A percentile compares a stretch with the other conserved stretches of the same genome.
These are phyloP conservation scores for Sequoia sempervirens DNA, from an alignment of 75 land plant genomes.

Conservation along the genomic window DNA sequence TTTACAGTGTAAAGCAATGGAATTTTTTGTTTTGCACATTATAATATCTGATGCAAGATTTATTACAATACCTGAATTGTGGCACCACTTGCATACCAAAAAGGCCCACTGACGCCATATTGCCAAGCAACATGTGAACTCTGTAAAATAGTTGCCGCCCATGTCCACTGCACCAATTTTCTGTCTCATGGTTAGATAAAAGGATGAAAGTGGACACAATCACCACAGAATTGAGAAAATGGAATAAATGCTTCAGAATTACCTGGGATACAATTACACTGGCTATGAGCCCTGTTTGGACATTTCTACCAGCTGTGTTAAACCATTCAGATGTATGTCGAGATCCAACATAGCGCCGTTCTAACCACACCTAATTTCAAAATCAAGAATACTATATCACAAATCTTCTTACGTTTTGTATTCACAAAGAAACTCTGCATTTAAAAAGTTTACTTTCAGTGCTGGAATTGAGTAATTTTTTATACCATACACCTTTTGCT, in stretches of 20 bases:
- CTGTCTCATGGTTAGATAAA: not conserved
- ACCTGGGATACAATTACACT: slow-evolving; percentile 99
- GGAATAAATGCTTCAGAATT: not conserved
- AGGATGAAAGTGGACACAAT: not conserved
- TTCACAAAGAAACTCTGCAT: not conserved
- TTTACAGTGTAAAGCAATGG: not conserved
- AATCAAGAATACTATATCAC: not conserved
- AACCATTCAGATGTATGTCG: slow-evolving; percentile 97
- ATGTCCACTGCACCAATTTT: slow-evolving; percentile 71
- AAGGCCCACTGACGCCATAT: slow-evolving; percentile 96
- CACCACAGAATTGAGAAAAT: not conserved
- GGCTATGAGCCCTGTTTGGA: slow-evolving; percentile 93
- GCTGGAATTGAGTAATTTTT: not conserved
- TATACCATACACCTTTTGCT: not conserved
- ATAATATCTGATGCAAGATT: not conserved
- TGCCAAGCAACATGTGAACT: slow-evolving; percentile 98
- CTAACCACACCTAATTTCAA: slow-evolving; percentile 84
- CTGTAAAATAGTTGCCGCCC: slow-evolving; percentile 98
- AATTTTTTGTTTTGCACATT: not conserved
- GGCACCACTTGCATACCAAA: slow-evolving; percentile 99
- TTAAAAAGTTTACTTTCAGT: not conserved
- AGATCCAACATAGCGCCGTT: slow-evolving; percentile 78
- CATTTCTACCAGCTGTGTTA: slow-evolving; percentile 92
- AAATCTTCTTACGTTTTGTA: not conserved
- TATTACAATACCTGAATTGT: slow-evolving; percentile 65